These are phyloP conservation scores for Lyophyllum decastes DNA, from an alignment of 768 basidiomycete species.

Conservation along the genomic window DNA sequence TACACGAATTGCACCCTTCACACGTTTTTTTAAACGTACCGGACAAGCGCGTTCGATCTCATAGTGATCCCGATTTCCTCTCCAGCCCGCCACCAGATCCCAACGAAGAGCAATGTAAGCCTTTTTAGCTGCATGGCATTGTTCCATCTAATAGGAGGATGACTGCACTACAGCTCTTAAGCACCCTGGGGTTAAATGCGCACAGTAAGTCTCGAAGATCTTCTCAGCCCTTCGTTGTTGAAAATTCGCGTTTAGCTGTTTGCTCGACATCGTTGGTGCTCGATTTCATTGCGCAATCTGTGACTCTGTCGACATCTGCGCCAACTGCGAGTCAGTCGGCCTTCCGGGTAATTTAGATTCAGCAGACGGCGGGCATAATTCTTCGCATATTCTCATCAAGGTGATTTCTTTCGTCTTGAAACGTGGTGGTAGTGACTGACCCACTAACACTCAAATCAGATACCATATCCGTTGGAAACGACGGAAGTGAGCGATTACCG, in stretches of 20 bases:
- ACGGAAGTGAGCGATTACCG: constrained; percentile 50
- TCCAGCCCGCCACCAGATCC: constrained; percentile 35
- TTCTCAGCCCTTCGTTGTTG: neutral
- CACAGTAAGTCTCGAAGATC: constrained; percentile 61
- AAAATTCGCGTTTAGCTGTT: constrained; percentile 55
- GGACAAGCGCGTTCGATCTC: constrained; percentile 50
- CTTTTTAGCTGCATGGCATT: neutral
- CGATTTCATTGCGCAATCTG: constrained; percentile 93
- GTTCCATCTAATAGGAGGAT: neutral
- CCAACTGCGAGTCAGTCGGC: constrained; percentile 85
- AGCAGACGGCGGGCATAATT: constrained; percentile 74
- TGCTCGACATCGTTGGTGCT: constrained; percentile 88
- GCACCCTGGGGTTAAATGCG: constrained; percentile 83
- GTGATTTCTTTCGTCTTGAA: constrained; percentile 34
- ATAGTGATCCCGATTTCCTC: constrained; percentile 40
- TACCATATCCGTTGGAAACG: constrained; percentile 79
- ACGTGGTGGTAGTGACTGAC: neutral
- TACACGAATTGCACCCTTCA: constrained; percentile 88
- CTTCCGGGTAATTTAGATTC: constrained; percentile 82
- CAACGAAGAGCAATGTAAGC: constrained; percentile 64
- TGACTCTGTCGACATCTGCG: constrained; percentile 80
- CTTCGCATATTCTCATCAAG: constrained; percentile 94
- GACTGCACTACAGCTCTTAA: constrained; percentile 55
- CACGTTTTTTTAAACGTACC: constrained; percentile 85
- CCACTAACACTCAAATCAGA: constrained; percentile 46